Base-by-base conservation (phyloP, 768 basidiomycete species). In the Boletus tomentosulus region DNA sequence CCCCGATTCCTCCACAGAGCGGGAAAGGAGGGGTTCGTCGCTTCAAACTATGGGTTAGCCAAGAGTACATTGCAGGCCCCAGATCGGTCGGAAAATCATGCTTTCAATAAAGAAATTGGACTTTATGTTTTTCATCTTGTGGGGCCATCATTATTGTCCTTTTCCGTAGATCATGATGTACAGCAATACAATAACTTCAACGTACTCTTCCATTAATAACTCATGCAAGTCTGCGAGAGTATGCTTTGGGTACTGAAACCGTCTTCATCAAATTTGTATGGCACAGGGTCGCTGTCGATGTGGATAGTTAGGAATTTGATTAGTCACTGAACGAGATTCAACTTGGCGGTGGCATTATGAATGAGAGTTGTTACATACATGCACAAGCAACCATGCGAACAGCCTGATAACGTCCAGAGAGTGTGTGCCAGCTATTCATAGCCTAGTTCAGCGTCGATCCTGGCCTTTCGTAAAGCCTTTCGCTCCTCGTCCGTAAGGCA, bases 371-470 rank as follows among this genome's bases (percentile, higher is more conserved):
- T 15, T 22, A 48, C 41, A 53, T 28, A 48, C 53, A 42, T 62
- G 31, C 45, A 41, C 19, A 22, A 43, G 45, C 35, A 37, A 35
- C 5, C 33, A 38, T 37, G 8, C 34, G 15, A n/a, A 34, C 41
- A 48, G 46, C 50, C 46, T 44, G 37, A 30, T 19, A 38, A 12
- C 11, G 30, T 50, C 45, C 43, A 47, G n/a, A 30, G 11, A 34
- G 24, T 28, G 50, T 24, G 25, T 19, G 19, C 19, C 19, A 19
- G 19, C 8, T 58, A 69, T 52, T 86, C 85, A 69, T 77, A 83
- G 19, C 79, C 82, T 63, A 84, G 69, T 68, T 89, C 87, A 55
- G 73, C 75, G 43, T 85, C 82, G 63, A 81, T 73, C 69, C 89
- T 89, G 11, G 76, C 77, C 57, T 76, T 78, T 63, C 79, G 77